Conservation (phyloP, 495 filamentous ascomycete species). For the Podospora sp. region DNA sequence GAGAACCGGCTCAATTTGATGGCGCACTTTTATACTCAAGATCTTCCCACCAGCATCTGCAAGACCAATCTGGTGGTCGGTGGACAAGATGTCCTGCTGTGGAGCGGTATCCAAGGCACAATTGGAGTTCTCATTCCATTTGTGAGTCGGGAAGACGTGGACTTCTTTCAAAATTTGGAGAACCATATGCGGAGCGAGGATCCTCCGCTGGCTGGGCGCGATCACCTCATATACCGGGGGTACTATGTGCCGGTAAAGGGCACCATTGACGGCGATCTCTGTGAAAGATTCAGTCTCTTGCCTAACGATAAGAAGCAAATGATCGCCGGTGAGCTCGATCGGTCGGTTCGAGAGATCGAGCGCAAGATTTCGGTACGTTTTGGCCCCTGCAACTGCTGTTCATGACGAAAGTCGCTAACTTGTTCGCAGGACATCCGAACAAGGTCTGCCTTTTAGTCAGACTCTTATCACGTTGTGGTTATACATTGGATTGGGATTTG, state of each 20-base stretch:
- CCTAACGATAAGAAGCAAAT: slow-evolving; percentile 86
- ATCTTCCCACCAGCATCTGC: slow-evolving; percentile 86
- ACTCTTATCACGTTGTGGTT: not conserved
- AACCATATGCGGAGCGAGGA: slow-evolving; percentile 82
- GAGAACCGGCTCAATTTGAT: slow-evolving; percentile 82
- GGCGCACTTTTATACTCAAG: slow-evolving; percentile 86
- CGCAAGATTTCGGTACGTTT: slow-evolving; percentile 84
- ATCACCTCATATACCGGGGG: slow-evolving; percentile 90
- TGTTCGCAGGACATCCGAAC: slow-evolving; percentile 78
- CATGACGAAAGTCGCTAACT: slow-evolving; percentile 26
- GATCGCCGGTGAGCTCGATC: slow-evolving; percentile 90
- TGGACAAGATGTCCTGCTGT: slow-evolving; percentile 87
- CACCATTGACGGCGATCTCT: slow-evolving; percentile 96
- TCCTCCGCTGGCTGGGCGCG: slow-evolving; percentile 82
- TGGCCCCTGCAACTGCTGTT: not conserved
- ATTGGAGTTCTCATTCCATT: slow-evolving; percentile 93
- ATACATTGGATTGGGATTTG: slow-evolving; percentile 5
- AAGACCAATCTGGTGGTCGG: slow-evolving; percentile 90
- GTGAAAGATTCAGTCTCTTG: slow-evolving; percentile 83
- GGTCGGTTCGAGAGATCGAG: slow-evolving; percentile 88
- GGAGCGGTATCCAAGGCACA: slow-evolving; percentile 92
- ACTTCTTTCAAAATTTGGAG: slow-evolving; percentile 95
- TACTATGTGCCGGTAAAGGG: slow-evolving; percentile 99
- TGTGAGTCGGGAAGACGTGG: slow-evolving; percentile 84
- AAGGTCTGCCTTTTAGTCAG: slow-evolving; percentile 72